Evolutionary conservation across 257 asterid species (phyloP), one percentile per base, ranked within the genome.

Genomic region (Ocimum tenuiflorum): DNA sequence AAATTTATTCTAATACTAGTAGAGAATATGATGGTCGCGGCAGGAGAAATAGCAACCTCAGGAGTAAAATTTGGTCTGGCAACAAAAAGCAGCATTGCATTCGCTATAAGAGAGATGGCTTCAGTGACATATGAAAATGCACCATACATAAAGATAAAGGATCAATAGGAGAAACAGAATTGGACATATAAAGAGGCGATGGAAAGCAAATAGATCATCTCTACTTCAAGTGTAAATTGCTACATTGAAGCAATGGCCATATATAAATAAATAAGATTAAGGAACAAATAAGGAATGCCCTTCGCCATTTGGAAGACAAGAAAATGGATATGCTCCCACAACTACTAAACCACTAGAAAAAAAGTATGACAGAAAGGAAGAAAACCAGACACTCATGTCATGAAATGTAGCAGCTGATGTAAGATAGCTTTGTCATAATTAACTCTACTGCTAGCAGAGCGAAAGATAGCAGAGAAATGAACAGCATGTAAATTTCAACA

Each of bases 401-500:
- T 27, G 29, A 24, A 55, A 65, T 38, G 17, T 19, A 50, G 38
- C 53, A 45, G 47, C 29, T 33, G 47, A 41, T 33, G 38, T 39
- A 36, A 46, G 8, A 41, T 41, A 55, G 51, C 78, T 43, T 39
- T 45, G n/a, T 31, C 19, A 14, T 6, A 13, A 56, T 20, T 65
- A 10, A 20, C 29, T 61, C 71, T 60, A 57, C 67, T 12, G 18
- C 29, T 35, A 39, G 23, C n/a, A n/a, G n/a, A n/a, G n/a, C n/a
- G n/a, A 53, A 14, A 46, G 52, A 11, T 60, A 19, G 22, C 52
- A 56, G 38, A 68, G 45, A 36, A 56, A 46, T 24, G 68, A 33
- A 29, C 14, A 46, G 67, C 56, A 71, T 15, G 18, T 42, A 50
- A 63, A 14, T 23, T 33, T 42, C 27, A 46, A 65, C 51, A 68